Evolutionary conservation across 768 basidiomycete genomes (phyloP), one percentile per base, ranked within the genome.

Genomic region (Kwoniella pini): DNA sequence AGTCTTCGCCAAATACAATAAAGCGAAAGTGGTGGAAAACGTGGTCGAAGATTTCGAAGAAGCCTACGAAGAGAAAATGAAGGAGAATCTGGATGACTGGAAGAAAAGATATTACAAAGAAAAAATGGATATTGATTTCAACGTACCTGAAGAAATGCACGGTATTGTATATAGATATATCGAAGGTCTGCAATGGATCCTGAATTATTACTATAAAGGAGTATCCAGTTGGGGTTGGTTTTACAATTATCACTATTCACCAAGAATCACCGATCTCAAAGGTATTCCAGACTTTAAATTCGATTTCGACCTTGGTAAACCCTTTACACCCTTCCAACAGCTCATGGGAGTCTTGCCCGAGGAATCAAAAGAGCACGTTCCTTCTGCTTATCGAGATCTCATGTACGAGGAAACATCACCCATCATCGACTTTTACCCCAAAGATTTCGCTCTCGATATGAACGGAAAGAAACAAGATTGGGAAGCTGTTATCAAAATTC

Each of bases 211-310:
- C 77, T 98, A 97, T 77, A 86, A 89, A 63, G 96, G 96, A 4
- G 93, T 98, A 17, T 89, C 92, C 4, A 94, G 91, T 15, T 99
- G 96, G 96, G 85, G 90, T 21, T 98, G 96, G 96, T 99, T 95
- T 81, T 98, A 98, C 80, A 82, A 94, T 77, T 98, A 97, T 77
- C 95, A 99, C 75, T 99, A 94, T 77, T 89, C 96, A 0, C 96
- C 96, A 21, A 86, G 93, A 27, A 97, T 98, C 56, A 91, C 92
- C 19, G 83, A 90, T 79, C 66, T 88, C 30, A 79, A 78, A 60
- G 81, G 81, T 22, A 79, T 98, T 19, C 86, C 86, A 56, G 80
- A 89, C 45, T 88, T 95, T 87, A 70, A 79, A n/a, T 98, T 98
- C 79, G 70, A 85, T 19, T 98, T 97, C 69, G 83, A 89, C 5